Percentiles rank a stretch among this genome's conserved stretches.
Evolutionary conservation across 768 basidiomycete species (phyloP).

Genomic region (Leccinum sublutescens): DNA sequence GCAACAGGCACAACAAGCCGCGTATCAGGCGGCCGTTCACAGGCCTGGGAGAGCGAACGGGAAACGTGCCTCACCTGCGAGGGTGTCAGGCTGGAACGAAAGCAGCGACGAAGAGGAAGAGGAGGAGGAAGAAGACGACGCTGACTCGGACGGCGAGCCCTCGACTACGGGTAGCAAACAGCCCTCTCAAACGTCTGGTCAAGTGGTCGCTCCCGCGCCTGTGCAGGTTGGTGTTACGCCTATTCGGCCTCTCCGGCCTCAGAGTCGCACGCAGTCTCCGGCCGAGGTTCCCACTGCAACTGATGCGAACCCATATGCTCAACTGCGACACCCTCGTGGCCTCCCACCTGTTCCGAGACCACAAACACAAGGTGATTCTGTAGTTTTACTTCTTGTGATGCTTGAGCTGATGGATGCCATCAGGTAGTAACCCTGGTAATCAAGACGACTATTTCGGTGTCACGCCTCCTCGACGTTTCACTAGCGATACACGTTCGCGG

Average conservation of each 20-base stretch:
- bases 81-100: slow-evolving; percentile 51
- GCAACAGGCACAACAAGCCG: slow-evolving; percentile 79
- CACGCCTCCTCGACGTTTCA: slow-evolving; percentile 43
- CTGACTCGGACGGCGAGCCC: slow-evolving; percentile 57
- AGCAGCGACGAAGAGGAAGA: slow-evolving; percentile 80
- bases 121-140: slow-evolving; percentile 66
- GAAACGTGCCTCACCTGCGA: slow-evolving; percentile 41
- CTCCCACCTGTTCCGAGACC: slow-evolving; percentile 63
- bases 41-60: slow-evolving; percentile 64
- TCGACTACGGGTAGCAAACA: slow-evolving; percentile 34
- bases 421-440: slow-evolving; percentile 32
- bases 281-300: slow-evolving; percentile 30
- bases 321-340: slow-evolving; percentile 57
- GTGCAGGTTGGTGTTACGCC: slow-evolving; percentile 19
- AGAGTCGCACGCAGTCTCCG: slow-evolving; percentile 32
- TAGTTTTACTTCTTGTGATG: slow-evolving; percentile 1
- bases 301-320: slow-evolving; percentile 40
- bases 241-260: slow-evolving; percentile 29
- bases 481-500: slow-evolving; percentile 55
- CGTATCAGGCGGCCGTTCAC: slow-evolving; percentile 72
- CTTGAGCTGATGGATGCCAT: slow-evolving; percentile 6
- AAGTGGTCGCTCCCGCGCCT: slow-evolving; percentile 20
- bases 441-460: slow-evolving; percentile 44
- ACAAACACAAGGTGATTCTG: slow-evolving; percentile 42
- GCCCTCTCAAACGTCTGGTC: slow-evolving; percentile 23